Evolutionary conservation across 371 early-diverging fungal genomes (phyloP), one percentile per base, ranked within the genome.

Genomic region (Mortierella sp.): DNA sequence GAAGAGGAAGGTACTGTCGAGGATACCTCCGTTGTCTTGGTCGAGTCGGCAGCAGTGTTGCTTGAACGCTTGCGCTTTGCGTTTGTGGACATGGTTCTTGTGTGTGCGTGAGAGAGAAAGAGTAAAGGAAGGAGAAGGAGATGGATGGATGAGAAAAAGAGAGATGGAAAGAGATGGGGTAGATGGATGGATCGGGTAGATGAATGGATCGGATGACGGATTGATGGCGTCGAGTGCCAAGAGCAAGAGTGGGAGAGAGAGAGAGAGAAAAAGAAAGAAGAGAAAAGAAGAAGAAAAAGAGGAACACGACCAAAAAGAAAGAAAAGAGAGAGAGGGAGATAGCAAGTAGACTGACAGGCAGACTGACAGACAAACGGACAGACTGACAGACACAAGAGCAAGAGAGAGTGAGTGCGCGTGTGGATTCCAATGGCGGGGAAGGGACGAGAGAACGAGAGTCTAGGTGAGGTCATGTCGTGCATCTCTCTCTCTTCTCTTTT

Each of bases 11-110:
- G 12, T 4, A 9, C 53, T 1, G 53, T 9, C 3, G 53, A 9
- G 26, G 53, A 23, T 4, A 12, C 21, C 4, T 19, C 23, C 9
- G 50, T 21, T 21, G 50, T 7, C 50, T 28, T 75, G 18, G 70
- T 66, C 63, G 75, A 63, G 67, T 70, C 67, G 50, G 28, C 58
- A 29, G 47, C n/a, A 47, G 58, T 58, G 59, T 15, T 51, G 46
- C 45, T 25, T 0, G 76, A 45, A 30, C 76, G 70, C 64, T 75
- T 75, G 56, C 76, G 66, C 56, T 75, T 75, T 30, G 70, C 53
- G 11, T 12, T 19, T 26, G 26, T 53, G 16, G 53, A 12, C 11
- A 23, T 53, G 53, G 26, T 21, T 19, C 4, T 1, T 2, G 21
- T 12, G 53, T 19, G 21, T 4, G 23, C 11, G 53, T 19, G 53